These are phyloP conservation scores for Solioccasus polychromus DNA, from an alignment of 768 basidiomycete species.

Conservation along the genomic window DNA sequence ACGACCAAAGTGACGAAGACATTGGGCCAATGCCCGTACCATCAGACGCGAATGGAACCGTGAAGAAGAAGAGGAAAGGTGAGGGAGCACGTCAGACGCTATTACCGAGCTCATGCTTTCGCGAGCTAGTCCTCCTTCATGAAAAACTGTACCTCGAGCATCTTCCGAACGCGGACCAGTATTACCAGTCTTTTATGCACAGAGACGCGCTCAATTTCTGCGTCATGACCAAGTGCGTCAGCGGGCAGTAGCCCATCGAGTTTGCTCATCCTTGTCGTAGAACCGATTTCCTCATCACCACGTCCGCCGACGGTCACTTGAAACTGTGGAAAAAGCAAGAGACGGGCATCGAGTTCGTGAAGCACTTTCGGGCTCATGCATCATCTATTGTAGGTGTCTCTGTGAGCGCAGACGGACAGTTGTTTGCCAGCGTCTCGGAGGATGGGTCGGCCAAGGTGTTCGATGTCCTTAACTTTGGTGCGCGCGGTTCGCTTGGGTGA, in stretches of 20 bases:
- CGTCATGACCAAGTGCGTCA: constrained; percentile 80
- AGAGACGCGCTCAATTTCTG: constrained; percentile 87
- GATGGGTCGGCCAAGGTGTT: constrained; percentile 94
- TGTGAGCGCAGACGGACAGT: constrained; percentile 86
- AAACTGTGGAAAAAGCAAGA: constrained; percentile 99
- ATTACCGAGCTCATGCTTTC: constrained; percentile 13
- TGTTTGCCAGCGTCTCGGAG: constrained; percentile 89
- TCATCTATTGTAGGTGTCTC: constrained; percentile 75
- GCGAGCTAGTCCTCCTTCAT: constrained; percentile 76
- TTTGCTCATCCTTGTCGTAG: constrained; percentile 39
- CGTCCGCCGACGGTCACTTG: constrained; percentile 90
- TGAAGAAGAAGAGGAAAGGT: constrained; percentile 87
- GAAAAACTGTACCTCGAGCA: constrained; percentile 92
- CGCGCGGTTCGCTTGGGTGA: constrained; percentile 25
- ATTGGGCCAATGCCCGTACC: constrained; percentile 86
- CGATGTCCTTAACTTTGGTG: constrained; percentile 97
- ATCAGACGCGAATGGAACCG: constrained; percentile 33
- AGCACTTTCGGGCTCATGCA: constrained; percentile 93
- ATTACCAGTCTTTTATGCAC: constrained; percentile 99
- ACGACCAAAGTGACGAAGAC: constrained; percentile 66
- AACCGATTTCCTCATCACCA: constrained; percentile 91
- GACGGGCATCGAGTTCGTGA: constrained; percentile 93
- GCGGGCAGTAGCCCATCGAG: no score
- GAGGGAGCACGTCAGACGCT: constrained; percentile 21
- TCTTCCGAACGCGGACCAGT: constrained; percentile 88